Conservation (phyloP, 2,329 filamentous ascomycete species). For the Alternaria arborescens region DNA sequence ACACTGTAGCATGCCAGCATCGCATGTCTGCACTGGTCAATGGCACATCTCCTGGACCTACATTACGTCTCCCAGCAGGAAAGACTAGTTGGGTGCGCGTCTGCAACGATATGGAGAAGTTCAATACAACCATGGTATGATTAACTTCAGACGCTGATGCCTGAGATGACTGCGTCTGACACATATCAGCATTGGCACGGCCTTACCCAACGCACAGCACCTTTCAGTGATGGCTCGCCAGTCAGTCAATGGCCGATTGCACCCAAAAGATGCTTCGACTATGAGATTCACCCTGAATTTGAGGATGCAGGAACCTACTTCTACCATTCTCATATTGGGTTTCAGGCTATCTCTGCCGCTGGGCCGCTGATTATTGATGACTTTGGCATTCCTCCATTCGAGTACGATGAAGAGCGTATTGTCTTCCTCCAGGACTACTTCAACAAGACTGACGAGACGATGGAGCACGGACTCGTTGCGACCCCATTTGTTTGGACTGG, state of each 20-base stretch:
- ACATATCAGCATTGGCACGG: conserved; percentile 71
- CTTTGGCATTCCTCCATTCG: conserved; percentile 57
- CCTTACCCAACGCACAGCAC: conserved; percentile 65
- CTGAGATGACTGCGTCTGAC: not conserved
- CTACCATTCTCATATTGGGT: conserved; percentile 72
- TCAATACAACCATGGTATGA: conserved; percentile 66
- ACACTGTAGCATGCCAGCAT: conserved; percentile 57
- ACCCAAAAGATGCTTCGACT: conserved; percentile 70
- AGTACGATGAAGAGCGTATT: conserved; percentile 69
- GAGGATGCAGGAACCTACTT: conserved; percentile 71
- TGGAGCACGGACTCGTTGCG: conserved; percentile 61
- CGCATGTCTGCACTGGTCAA: conserved; percentile 62
- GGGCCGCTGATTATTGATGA: conserved; percentile 69
- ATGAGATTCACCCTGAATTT: conserved; percentile 64
- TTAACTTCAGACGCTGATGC: not conserved
- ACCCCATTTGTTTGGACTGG: conserved; percentile 66
- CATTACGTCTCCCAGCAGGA: conserved; percentile 57
- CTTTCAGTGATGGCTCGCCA: conserved; percentile 71
- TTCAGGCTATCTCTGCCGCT: conserved; percentile 67
- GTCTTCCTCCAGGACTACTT: conserved; percentile 67
- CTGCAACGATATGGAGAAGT: conserved; percentile 64
- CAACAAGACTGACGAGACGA: conserved; percentile 60
- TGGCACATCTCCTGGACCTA: conserved; percentile 62
- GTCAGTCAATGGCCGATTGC: conserved; percentile 73
- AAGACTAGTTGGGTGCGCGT: conserved; percentile 65